Base-by-base conservation (phyloP, 2,329 filamentous ascomycete species). In the Penicillium palitans region DNA sequence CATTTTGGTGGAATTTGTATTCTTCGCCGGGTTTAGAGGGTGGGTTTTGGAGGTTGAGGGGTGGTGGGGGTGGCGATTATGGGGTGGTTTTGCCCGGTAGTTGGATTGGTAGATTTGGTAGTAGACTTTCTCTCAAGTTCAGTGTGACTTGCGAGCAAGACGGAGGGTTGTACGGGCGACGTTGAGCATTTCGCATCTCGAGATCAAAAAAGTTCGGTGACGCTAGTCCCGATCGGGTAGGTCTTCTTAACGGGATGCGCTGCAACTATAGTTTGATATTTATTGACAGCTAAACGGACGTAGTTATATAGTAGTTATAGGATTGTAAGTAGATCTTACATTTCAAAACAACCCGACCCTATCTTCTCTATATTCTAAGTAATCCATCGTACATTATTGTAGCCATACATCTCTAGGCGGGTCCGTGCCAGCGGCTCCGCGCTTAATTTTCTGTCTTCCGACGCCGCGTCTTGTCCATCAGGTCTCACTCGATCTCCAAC, bases 371-470 rank as follows among this genome's bases (percentile, higher is more conserved):
- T 42, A 27, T n/a, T 13, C 9, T 4, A 55, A 35, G 13, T n/a
- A 37, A 19, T 31, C 15, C 29, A 53, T 7, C 2, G 15, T 40
- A 21, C 21, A 44, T 17, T 4, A 24, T 41, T 50, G 27, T 27
- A 46, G 31, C 25, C 31, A 52, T 41, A 19, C 25, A 57, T 42
- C 44, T 52, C 35, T 44, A 61, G 52, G 60, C 64, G 67, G 69
- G 68, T 66, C 71, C 67, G 70, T 70, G 70, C 69, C 46, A 58
- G 66, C 68, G 65, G 62, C 65, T 69, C 64, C 63, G 68, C 63
- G 64, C 66, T 70, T 70, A 67, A 68, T 69, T 72, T 72, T 72
- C 66, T 68, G 60, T 65, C 62, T 67, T 60, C 66, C 63, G 58
- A 62, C 59, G 51, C 61, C 56, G 55, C 59, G 58, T 63, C 56